Conservation (phyloP, 1,284 basidiomycete species). For the Wallemia ichthyophaga region DNA sequence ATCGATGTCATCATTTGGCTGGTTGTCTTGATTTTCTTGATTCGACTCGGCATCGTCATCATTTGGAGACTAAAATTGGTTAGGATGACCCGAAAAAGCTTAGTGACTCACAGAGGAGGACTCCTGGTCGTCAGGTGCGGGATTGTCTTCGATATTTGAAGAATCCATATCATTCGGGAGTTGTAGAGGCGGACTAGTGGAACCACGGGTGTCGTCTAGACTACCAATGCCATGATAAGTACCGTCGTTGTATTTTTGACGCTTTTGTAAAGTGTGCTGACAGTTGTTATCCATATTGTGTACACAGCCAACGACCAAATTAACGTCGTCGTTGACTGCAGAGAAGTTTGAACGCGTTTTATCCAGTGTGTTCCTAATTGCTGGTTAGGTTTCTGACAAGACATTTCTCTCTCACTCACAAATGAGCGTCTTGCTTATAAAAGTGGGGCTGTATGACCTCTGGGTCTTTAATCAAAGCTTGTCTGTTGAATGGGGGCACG, state of each 20-base stretch:
- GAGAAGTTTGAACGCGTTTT: neutral
- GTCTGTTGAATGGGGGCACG: neutral
- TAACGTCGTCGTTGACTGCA: neutral
- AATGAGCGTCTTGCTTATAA: neutral
- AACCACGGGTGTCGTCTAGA: neutral
- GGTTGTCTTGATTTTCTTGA: neutral
- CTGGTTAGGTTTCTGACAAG: neutral
- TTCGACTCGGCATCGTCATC: neutral
- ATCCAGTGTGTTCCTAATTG: neutral
- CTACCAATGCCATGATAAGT: neutral
- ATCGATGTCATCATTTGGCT: neutral
- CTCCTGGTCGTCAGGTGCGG: neutral
- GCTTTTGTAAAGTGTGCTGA: neutral
- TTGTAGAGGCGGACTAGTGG: neutral
- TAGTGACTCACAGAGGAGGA: neutral
- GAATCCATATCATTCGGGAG: neutral
- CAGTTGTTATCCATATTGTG: neutral
- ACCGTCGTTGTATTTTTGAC: neutral
- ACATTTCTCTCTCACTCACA: neutral
- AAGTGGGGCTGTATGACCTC: neutral
- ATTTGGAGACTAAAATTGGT: neutral
- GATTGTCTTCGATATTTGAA: neutral
- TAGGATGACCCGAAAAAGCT: no score
- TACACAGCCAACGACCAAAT: neutral
- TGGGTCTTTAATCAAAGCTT: neutral